Base-by-base conservation (phyloP, 2,329 filamentous ascomycete genomes). In the Calcarisporium arbuscula region DNA sequence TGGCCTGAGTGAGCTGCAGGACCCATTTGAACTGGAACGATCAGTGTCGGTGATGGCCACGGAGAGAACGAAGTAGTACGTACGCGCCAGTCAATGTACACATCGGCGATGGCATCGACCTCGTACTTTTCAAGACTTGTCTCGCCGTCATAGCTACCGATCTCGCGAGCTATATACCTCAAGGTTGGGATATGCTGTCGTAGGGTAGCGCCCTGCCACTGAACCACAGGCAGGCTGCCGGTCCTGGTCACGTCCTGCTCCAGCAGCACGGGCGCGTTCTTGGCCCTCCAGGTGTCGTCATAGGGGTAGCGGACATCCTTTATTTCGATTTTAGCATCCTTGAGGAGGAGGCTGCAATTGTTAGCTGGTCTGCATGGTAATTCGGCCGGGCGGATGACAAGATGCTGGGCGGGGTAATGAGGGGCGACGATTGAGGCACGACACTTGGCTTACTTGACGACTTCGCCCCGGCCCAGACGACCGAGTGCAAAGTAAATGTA, bases 81-180 rank as follows among this genome's bases (percentile, higher is more conserved):
- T 40, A 61, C 60, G 28, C 60, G 50, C 60, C 60, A 62, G 26
- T 64, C 60, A 7, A 57, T 49, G 19, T 64, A 64, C 9, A 62
- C 39, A 20, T 63, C 60, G 2, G 58, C 38, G 1, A 62, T 56
- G 2, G 51, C 46, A 37, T 64, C 60, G 1, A 62, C 50, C 3
- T 54, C 14, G 25, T 55, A 62, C 35, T 61, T 62, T 16, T 63
- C 60, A 4, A 46, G 40, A 26, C 44, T 60, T 3, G 57, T 56
- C 3, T 51, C 47, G 8, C 60, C 60, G 14, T 64, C 60, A 16
- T 63, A 63, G 4, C 30, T 32, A 8, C 52, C 54, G 1, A 60
- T 47, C 1, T 61, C 54, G 3, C 58, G 49, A 2, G 60, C 36
- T 1, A 64, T 43, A 32, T 55, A 62, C n/a, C 60, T 51, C 6